Evolutionary conservation across 495 filamentous ascomycete genomes (phyloP), one percentile per base, ranked within the genome.

Genomic region (Annulohypoxylon bovei): DNA sequence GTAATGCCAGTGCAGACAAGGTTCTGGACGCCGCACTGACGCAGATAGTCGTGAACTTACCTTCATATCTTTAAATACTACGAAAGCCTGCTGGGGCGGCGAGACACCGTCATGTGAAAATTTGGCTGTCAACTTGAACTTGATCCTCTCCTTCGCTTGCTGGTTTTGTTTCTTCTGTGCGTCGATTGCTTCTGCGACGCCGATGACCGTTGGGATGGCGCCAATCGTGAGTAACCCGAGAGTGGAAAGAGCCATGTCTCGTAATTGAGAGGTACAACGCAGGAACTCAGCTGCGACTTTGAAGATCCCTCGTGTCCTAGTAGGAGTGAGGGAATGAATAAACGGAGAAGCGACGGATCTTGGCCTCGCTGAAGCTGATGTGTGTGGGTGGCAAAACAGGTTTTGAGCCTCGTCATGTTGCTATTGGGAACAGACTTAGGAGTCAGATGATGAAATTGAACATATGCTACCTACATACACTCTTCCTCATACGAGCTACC

Each of bases 121-220:
- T 23, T 78, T 78, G n/a, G 77, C 77, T 18, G 82, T 82, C 37
- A 85, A 67, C 56, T 81, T 75, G 65, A 85, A 85, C 72, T 84
- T 85, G 64, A 80, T 80, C 61, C 83, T 82, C n/a, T 84, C 82
- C 59, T 85, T 85, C 18, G 79, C 78, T 33, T 81, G 79, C n/a
- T 76, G 73, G 69, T 85, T 77, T 53, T 78, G 76, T 53, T 83
- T 83, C 67, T 85, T 84, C 70, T 85, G 83, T 8, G 82, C 83
- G 67, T 82, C 82, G 47, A 85, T 72, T 5, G 82, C 83, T 65
- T 84, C 78, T 50, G 81, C 82, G 65, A 84, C 82, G 9, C 83
- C 83, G 27, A 84, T 84, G 9, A 82, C 81, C 12, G 83, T 85
- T 55, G 83, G 83, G 56, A 85, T 85, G 20, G 76, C 78, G 23